Evolutionary conservation across 495 filamentous ascomycete species (phyloP), one percentile per base, ranked within the genome.

Genomic region (Penicillium longicatenatum): DNA sequence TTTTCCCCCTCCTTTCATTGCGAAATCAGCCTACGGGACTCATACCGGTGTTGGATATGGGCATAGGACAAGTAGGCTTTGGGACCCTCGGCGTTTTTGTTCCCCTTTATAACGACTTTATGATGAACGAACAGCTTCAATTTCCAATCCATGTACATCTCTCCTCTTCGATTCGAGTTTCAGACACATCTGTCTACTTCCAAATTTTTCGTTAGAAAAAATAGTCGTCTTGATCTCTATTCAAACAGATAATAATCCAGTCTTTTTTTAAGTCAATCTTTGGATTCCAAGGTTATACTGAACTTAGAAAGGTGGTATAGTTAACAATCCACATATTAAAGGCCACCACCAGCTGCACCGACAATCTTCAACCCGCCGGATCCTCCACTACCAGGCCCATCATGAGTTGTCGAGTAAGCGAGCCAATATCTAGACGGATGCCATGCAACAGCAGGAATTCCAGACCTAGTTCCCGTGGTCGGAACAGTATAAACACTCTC

Each of bases 351-450:
- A 24, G 73, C 80, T 46, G 82, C 79, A 31, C 91, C 91, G 49
- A 96, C 79, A 69, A 97, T 93, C 77, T 87, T 93, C 61, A 98
- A 75, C 17, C 87, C 89, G 1, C 87, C 86, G 4, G 85, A 70
- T 64, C 92, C 90, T 17, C 81, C 82, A 21, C 66, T 89, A 66
- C 87, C 89, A 42, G 93, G 76, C 21, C 86, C 88, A 47, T 89
- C 86, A 11, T 85, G 76, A 60, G 95, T 94, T 21, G 83, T 86
- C n/a, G 89, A 88, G 77, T 96, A 97, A 12, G 93, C 94, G 50
- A 98, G 69, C 79, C 86, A 91, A 66, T 98, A 98, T 65, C 88
- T 78, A 35, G 82, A 89, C 4, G 94, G 94, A 70, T 97, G 92
- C 93, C 93, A 98, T 6, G 87, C 87, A 7, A 97, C 88, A 41